Evolutionary conservation across 2,329 filamentous ascomycete genomes (phyloP), one percentile per base, ranked within the genome.

Genomic region (Claviceps africana): DNA sequence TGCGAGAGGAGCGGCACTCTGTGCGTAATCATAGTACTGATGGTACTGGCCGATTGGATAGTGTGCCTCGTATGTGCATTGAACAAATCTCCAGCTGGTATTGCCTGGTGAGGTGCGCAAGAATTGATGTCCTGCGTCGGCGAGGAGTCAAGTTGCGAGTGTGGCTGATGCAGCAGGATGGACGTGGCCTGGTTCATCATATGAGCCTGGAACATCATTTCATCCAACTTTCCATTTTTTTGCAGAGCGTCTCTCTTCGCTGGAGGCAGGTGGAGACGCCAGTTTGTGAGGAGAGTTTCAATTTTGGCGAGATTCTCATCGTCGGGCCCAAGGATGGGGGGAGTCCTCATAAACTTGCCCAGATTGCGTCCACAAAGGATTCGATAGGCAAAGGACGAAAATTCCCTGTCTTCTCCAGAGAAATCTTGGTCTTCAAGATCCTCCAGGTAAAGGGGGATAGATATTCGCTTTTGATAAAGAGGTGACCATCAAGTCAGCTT

Each of bases 161-260:
- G 79, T 9, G 86, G 86, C 57, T 90, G 84, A 63, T 93, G 86
- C 19, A 93, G 76, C 57, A 89, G 79, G 59, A 93, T 87, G 1
- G 82, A 76, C 55, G 76, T 79, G 7, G 76, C 76, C 56, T 79
- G 70, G 33, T 71, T 76, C 60, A 95, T 86, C 80, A 94, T 91
- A 56, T 87, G 84, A 1, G 87, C 89, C 65, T 94, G 88, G 69
- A 95, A 95, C 67, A 95, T 82, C 77, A 95, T 85, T 67, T 95
- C 88, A 64, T 96, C 90, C 11, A 90, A 74, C 51, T 81, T 76
- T 33, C 87, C 83, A 58, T 84, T 79, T 56, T 78, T 77, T 54
- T 81, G 78, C 51, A 94, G 71, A 17, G 86, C 74, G 55, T 87
- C 79, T 52, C 75, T 75, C 68, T 94, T 94, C 15, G 74, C 74